Conservation (phyloP, 2,329 filamentous ascomycete species). For the Penicillium sp. region DNA sequence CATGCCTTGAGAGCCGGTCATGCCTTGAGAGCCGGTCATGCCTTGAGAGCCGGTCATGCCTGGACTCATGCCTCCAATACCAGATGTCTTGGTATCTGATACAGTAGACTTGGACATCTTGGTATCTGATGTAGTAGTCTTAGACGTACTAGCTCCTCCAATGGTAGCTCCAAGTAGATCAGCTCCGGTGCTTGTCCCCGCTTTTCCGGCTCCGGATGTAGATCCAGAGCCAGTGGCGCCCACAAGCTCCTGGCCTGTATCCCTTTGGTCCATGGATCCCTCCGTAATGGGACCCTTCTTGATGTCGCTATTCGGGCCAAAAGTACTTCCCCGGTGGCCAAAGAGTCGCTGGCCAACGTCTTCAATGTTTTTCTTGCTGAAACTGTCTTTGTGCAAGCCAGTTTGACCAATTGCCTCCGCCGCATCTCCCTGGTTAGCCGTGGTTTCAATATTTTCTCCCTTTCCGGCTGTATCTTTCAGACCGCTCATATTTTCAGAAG, state of each 20-base stretch:
- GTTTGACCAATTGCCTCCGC: conserved; percentile 1
- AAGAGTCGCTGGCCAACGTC: conserved; percentile 7
- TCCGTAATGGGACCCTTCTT: conserved; percentile 20
- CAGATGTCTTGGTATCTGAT: background rate
- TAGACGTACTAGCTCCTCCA: background rate
- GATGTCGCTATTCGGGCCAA: conserved; percentile 20
- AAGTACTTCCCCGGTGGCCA: conserved; percentile 1
- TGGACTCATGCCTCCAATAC: background rate
- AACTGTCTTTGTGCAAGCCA: conserved; percentile 7
- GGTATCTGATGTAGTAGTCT: background rate
- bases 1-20: too few species aligned
- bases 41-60: background rate
- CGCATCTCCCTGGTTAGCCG: conserved; percentile 3
- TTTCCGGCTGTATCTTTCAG: conserved; percentile 11
- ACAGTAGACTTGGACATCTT: background rate
- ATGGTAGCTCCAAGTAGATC: background rate
- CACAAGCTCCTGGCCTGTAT: conserved; percentile 1
- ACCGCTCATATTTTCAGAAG: conserved; percentile 7
- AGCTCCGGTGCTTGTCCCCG: background rate
- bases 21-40: too few species aligned
- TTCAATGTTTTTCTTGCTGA: conserved; percentile 8
- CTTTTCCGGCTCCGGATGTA: background rate
- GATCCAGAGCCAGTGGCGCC: conserved; percentile 4
- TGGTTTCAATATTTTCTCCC: conserved; percentile 6
- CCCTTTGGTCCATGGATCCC: conserved; percentile 7